Evolutionary conservation across 495 filamentous ascomycete genomes (phyloP).

Genomic region (Echria macrotheca): DNA sequence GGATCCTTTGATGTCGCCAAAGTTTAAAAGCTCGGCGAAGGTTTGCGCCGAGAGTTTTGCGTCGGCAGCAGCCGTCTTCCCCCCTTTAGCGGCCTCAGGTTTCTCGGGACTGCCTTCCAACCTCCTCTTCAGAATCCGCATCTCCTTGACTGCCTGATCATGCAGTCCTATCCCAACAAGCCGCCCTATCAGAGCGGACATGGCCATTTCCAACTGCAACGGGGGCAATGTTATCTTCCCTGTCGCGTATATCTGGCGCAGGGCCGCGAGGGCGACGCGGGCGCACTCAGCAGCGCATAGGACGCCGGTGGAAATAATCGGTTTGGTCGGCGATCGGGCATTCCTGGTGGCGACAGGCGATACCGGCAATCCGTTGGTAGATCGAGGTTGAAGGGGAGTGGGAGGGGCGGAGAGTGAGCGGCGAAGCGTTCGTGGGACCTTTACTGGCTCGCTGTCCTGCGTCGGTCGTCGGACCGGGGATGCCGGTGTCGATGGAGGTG

Average conservation of each 20-base stretch:
- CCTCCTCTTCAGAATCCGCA: slow-evolving; percentile 61
- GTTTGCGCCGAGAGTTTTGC: slow-evolving; percentile 37
- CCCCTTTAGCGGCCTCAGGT: slow-evolving; percentile 26
- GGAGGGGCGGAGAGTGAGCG: slow-evolving; percentile 44
- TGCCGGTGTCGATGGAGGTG: slow-evolving; percentile 20
- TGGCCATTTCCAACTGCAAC: slow-evolving; percentile 78
- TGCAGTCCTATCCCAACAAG: slow-evolving; percentile 67
- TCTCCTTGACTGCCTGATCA: slow-evolving; percentile 71
- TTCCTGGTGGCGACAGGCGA: slow-evolving; percentile 34
- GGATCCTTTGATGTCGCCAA: slow-evolving; percentile 35
- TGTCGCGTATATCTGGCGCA: slow-evolving; percentile 54
- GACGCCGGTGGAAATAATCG: slow-evolving; percentile 29
- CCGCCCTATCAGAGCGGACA: slow-evolving; percentile 68
- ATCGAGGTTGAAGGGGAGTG: slow-evolving; percentile 47
- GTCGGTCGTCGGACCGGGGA: slow-evolving; percentile 20
- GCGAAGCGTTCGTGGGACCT: slow-evolving; percentile 36
- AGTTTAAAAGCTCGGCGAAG: slow-evolving; percentile 60
- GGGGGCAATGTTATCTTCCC: slow-evolving; percentile 47
- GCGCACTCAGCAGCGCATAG: slow-evolving; percentile 66
- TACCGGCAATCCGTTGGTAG: slow-evolving; percentile 48
- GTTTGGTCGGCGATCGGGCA: slow-evolving; percentile 22
- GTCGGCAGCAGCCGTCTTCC: slow-evolving; percentile 16
- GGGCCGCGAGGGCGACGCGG: slow-evolving; percentile 62
- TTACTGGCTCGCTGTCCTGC: slow-evolving; percentile 28
- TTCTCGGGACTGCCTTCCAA: slow-evolving; percentile 38